Conservation (phyloP, 257 asterid genomes). For the Solanum tacnaense region DNA sequence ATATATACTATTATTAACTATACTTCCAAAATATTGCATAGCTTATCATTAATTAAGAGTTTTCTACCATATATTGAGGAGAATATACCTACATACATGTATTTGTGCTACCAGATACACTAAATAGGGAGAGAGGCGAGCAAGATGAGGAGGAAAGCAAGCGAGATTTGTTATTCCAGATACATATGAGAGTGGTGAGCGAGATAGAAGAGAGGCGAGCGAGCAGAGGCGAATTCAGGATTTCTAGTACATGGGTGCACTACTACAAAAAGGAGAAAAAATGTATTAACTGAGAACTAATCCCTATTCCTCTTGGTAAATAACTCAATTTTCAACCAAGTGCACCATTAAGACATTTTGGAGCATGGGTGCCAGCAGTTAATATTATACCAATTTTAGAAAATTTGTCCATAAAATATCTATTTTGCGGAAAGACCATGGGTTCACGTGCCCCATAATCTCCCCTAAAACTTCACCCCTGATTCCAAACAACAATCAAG, state of each 20-base stretch:
- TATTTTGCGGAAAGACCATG: background rate
- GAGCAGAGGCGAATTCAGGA: background rate
- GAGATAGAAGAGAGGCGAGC: too few species aligned
- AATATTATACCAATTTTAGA: too few species aligned
- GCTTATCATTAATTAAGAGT: too few species aligned
- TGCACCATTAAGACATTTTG: background rate
- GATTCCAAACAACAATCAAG: background rate
- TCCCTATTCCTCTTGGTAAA: background rate
- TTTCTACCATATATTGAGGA: background rate
- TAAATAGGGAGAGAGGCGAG: background rate
- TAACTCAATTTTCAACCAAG: background rate
- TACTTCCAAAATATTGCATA: too few species aligned
- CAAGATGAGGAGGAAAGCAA: background rate
- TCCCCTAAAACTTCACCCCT: too few species aligned
- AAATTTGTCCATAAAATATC: background rate
- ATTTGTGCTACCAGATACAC: background rate
- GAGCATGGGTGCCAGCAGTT: background rate
- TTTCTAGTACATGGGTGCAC: background rate
- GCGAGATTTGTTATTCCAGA: background rate
- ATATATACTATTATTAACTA: too few species aligned
- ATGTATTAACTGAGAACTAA: background rate
- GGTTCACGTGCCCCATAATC: background rate
- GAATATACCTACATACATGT: background rate
- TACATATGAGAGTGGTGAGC: background rate
- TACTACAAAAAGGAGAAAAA: background rate